Evolutionary conservation across 495 filamentous ascomycete genomes (phyloP), one percentile per base, ranked within the genome.

Genomic region (Aspergillus baeticus): DNA sequence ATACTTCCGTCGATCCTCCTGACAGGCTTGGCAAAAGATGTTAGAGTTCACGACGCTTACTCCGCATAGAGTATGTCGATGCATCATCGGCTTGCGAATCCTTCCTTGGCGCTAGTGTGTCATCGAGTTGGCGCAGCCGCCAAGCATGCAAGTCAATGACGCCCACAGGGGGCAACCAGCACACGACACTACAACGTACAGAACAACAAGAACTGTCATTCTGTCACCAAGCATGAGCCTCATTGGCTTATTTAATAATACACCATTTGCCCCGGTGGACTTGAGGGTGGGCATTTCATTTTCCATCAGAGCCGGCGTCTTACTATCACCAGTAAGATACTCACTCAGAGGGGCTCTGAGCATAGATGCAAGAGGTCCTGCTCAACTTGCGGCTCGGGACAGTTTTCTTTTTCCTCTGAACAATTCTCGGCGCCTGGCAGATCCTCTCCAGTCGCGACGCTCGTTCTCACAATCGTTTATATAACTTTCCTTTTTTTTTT

Each of bases 321-420:
- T 14, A 6, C 3, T 5, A 13, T 10, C 58, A 58, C 66, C 65
- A 65, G 69, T 69, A 71, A 70, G 65, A 70, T 73, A 71, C 69
- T 70, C 67, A 67, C 70, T 71, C 70, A 73, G 70, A 69, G 70
- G 57, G 35, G 29, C 11, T 54, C 62, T 50, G 55, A 58, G 47
- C 57, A 55, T 60, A 58, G 58, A 47, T 71, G 69, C 68, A 68
- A 72, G 70, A 76, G 69, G 69, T 70, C 68, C 72, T 70, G 70
- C 66, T 73, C 72, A 65, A 73, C 69, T 69, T 68, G 64, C 67
- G 67, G 69, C 60, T 64, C 65, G 66, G 67, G 65, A 66, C 72
- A 38, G n/a, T 5, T 53, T 50, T 36, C 47, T 26, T 20, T 22
- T 35, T 42, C 22, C 33, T 48, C 29, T 57, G 34, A 11, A n/a